Base-by-base conservation (phyloP, 2,329 filamentous ascomycete species). In the Colletotrichum filicis region DNA sequence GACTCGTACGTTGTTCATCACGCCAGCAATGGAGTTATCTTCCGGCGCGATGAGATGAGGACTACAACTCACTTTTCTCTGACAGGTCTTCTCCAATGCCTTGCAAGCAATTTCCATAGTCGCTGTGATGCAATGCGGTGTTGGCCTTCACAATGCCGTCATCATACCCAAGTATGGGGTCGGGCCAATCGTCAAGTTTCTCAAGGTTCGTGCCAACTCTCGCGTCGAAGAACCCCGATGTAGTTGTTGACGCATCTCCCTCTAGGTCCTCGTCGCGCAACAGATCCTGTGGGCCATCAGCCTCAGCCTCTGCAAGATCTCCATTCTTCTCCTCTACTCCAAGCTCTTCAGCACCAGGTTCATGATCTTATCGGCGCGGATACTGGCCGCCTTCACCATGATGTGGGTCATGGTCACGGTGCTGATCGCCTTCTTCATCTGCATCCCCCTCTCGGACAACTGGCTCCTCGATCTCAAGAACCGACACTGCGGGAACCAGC, bases 361-460 rank as follows among this genome's bases (percentile, higher is more conserved):
- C 30, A 78, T 80, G 66, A 66, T 79, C n/a, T 22, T 77, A 35
- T 68, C 76, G 5, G 76, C 79, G 22, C 73, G 75, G 28, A 64
- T 75, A 37, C 76, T 77, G 16, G 78, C 76, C n/a, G 76, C 68
- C 22, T 71, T 81, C 58, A 78, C 79, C 19, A 59, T 76, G 1
- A 56, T 76, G 14, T 80, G 80, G 78, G 77, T 75, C 8, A 32
- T 77, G 5, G 75, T 76, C n/a, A 77, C 78, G 14, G 77, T 82
- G 55, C 60, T 82, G 26, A 75, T 76, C 19, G 77, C 79, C 16
- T 78, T 79, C 70, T 76, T 83, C 49, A 80, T 83, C 61, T 85
- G 82, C 74, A 77, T 68, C n/a, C 83, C 83, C 2, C 76, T 84
- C 35, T 77, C 79, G 9, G 80, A 79, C 61, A 81, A 79, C 59